Percentiles rank a stretch among this genome's conserved stretches.
These are phyloP conservation scores for Ceratocystis albifundus DNA, from an alignment of 2,329 filamentous ascomycete genomes.

Conservation along the genomic window DNA sequence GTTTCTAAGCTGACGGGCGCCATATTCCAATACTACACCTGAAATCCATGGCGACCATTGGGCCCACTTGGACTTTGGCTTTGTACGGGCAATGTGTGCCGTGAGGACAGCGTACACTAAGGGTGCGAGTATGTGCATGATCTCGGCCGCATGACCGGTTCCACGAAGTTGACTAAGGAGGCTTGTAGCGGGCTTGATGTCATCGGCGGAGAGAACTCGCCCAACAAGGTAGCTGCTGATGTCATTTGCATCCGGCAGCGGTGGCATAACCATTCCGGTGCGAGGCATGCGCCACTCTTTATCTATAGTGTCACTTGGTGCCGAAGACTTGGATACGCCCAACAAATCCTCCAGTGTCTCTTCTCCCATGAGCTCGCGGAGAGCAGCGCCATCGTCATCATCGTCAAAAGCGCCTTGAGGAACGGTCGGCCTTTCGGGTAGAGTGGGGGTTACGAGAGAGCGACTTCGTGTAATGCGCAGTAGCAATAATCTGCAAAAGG, in stretches of 20 bases:
- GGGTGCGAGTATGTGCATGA: slow-evolving; percentile 83
- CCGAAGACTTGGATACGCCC: slow-evolving; percentile 48
- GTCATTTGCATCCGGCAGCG: slow-evolving; percentile 66
- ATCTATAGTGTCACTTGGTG: slow-evolving; percentile 33
- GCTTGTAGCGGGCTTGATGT: slow-evolving; percentile 82
- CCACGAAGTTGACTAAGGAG: slow-evolving; percentile 76
- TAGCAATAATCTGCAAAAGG: slow-evolving; percentile 67
- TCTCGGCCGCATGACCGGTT: slow-evolving; percentile 62
- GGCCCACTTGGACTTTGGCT: slow-evolving; percentile 38
- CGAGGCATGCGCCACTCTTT: slow-evolving; percentile 85
- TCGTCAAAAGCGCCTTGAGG: slow-evolving; percentile 37
- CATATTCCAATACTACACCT: slow-evolving; percentile 73
- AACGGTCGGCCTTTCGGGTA: slow-evolving; percentile 76
- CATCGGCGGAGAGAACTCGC: slow-evolving; percentile 86
- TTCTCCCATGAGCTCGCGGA: slow-evolving; percentile 36
- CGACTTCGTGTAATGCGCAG: slow-evolving; percentile 72
- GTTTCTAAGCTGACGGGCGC: slow-evolving; percentile 69
- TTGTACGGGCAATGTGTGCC: slow-evolving; percentile 13
- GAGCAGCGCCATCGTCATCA: slow-evolving; percentile 35
- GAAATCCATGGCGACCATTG: slow-evolving; percentile 89
- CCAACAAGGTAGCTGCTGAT: slow-evolving; percentile 79
- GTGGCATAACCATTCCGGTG: slow-evolving; percentile 75
- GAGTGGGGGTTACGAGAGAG: slow-evolving; percentile 67
- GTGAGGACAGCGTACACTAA: slow-evolving; percentile 78
- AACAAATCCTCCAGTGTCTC: slow-evolving; percentile 26